These are phyloP conservation scores for Kwoniella sp. DNA, from an alignment of 768 basidiomycete species.

Conservation along the genomic window DNA sequence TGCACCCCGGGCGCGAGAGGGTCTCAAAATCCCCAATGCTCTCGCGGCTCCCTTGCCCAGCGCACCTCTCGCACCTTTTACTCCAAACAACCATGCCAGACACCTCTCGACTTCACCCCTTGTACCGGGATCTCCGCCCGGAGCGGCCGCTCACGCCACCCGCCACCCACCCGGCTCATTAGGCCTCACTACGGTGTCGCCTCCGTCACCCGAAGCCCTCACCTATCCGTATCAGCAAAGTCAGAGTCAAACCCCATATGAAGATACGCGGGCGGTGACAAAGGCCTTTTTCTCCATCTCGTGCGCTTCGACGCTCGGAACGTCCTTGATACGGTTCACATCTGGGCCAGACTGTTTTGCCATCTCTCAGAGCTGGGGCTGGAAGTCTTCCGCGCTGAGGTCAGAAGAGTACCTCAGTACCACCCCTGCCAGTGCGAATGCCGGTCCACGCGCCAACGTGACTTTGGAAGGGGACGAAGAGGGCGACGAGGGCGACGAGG, in stretches of 20 bases:
- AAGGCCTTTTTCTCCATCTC: slow-evolving; percentile 78
- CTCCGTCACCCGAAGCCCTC: neutral
- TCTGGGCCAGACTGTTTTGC: slow-evolving; percentile 84
- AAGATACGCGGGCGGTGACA: slow-evolving; percentile 42
- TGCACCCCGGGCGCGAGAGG: slow-evolving; percentile 57
- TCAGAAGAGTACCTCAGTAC: slow-evolving; percentile 60
- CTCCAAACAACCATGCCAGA: slow-evolving; percentile 1
- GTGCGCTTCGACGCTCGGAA: slow-evolving; percentile 78
- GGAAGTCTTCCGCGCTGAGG: slow-evolving; percentile 70
- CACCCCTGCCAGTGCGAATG: neutral
- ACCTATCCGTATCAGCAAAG: neutral
- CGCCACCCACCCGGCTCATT: neutral
- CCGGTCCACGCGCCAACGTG: neutral
- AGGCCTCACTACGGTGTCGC: neutral
- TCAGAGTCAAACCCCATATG: slow-evolving; percentile 23
- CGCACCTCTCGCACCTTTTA: neutral
- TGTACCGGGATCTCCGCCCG: slow-evolving; percentile 6
- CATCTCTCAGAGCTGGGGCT: slow-evolving; percentile 88
- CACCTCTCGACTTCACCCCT: slow-evolving; percentile 18
- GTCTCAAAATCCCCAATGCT: neutral
- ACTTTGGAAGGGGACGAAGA: neutral
- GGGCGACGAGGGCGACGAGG: slow-evolving; percentile 38
- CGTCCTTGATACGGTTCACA: slow-evolving; percentile 78
- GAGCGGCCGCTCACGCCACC: neutral
- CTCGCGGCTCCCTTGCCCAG: neutral